phyloP scores from a whole-genome alignment of 1,284 basidiomycete species.

The Trametes polyzona region DNA sequence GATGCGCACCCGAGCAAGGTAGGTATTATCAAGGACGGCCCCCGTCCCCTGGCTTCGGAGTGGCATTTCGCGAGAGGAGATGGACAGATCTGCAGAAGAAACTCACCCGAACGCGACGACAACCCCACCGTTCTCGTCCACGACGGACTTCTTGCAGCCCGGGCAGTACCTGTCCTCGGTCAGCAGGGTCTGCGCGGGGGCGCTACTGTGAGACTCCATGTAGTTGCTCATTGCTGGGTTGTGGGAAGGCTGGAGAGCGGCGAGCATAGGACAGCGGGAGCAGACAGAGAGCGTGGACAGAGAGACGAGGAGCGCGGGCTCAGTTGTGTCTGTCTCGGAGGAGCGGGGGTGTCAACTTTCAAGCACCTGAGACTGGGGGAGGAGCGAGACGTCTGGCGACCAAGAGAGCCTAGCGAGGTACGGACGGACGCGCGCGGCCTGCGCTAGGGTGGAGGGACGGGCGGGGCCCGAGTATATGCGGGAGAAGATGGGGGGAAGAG shows the following conservation, averaged over 20 bases:
- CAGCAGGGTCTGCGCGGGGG: slow-evolving; percentile 18
- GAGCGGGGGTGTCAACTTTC: background rate
- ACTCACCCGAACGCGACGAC: slow-evolving; percentile 91
- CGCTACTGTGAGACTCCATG: slow-evolving; percentile 7
- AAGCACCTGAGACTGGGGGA: slow-evolving; percentile 2
- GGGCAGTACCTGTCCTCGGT: slow-evolving; percentile 77
- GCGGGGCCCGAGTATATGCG: background rate
- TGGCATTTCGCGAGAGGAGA: background rate
- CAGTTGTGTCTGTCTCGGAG: no score
- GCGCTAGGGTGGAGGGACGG: slow-evolving; percentile 7
- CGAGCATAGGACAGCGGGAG: slow-evolving; percentile 13
- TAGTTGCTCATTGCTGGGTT: slow-evolving; percentile 19
- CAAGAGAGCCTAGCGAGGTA: background rate
- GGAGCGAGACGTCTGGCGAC: slow-evolving; percentile 7
- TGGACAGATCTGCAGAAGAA: slow-evolving; percentile 6
- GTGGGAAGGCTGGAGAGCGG: slow-evolving; percentile 17
- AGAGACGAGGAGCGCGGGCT: no score
- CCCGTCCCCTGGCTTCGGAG: background rate
- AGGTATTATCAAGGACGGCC: background rate
- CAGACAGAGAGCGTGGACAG: background rate
- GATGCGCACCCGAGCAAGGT: slow-evolving; percentile 7
- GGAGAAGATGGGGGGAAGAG: background rate
- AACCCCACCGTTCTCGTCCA: slow-evolving; percentile 83
- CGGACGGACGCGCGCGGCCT: slow-evolving; percentile 13
- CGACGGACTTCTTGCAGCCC: slow-evolving; percentile 83